Base-by-base conservation (phyloP, 2,329 filamentous ascomycete genomes). In the Colletotrichum noveboracense region DNA sequence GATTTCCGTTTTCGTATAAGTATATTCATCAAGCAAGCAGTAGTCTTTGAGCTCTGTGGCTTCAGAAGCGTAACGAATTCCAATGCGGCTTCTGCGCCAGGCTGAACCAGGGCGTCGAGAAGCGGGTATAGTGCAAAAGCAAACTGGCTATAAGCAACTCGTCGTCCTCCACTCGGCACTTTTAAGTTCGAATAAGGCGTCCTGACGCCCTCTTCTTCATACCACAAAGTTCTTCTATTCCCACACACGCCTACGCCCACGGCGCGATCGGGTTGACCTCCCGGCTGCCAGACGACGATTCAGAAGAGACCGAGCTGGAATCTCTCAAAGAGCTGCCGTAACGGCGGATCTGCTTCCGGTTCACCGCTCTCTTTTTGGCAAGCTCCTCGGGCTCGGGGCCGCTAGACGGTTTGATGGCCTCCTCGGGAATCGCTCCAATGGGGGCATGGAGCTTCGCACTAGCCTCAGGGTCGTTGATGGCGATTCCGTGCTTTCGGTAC, bases 371-470 rank as follows among this genome's bases (percentile, higher is more conserved):
- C 77, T 82, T 84, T 73, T 80, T 82, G 14, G 84, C 79, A 16
- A 86, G 80, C 69, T 88, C 85, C 79, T 90, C 89, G 4, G 88
- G 86, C 21, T 84, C 84, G n/a, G 85, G 84, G 3, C 88, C 86
- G 18, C 84, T 82, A 28, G 85, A 86, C 21, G 87, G 88, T 60
- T 85, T 88, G 66, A 88, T 88, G 14, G 86, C 87, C 26, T 86
- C 83, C 9, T 81, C 79, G 10, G 88, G 88, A 34, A 90, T 83
- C 21, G 84, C 85, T 7, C 85, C 86, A 30, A 87, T 83, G 2
- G 88, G 87, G 4, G 87, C 78, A 67, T 89, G 86, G 76, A 90
- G 81, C 78, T 89, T 90, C 28, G 82, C 84, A 34, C 83, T 86
- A 12, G 87, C 86, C 18, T 81, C 80, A 6, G 88, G 87, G 62